These are phyloP conservation scores for Haberlea rhodopensis DNA, from an alignment of 257 asterid species.

Conservation along the genomic window DNA sequence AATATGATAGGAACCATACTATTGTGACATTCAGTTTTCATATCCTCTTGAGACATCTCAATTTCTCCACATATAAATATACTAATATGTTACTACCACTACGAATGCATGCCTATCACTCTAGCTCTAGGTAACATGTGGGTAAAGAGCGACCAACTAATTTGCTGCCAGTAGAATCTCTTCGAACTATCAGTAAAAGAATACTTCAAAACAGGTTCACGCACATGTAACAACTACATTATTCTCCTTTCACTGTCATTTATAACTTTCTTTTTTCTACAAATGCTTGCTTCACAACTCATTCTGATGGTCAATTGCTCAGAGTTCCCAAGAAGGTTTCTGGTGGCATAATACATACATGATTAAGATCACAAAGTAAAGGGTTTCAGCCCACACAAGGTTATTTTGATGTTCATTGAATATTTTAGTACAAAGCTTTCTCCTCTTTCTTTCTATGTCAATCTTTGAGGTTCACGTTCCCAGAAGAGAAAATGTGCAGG, in stretches of 20 bases:
- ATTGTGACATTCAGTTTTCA: neutral
- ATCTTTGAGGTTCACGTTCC: constrained; percentile 4
- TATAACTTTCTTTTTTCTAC: neutral
- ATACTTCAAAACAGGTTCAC: neutral
- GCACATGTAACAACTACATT: neutral
- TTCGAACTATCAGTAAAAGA: neutral
- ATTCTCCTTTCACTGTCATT: neutral
- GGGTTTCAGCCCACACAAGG: neutral
- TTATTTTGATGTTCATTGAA: no score
- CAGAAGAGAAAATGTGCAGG: neutral
- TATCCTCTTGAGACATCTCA: constrained; percentile 5
- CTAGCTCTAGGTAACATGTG: neutral
- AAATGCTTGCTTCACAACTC: neutral
- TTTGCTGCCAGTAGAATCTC: neutral
- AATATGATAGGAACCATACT: neutral
- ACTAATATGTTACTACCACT: neutral
- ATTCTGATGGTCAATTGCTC: neutral
- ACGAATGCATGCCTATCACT: constrained; percentile 4
- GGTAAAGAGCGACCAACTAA: neutral
- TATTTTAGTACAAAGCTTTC: neutral
- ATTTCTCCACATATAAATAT: neutral
- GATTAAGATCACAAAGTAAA: neutral
- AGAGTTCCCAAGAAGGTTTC: neutral
- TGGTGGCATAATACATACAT: neutral
- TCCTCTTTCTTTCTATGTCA: neutral